These are phyloP conservation scores for Harringtonia aguacate DNA, from an alignment of 2,329 filamentous ascomycete species.

Conservation along the genomic window DNA sequence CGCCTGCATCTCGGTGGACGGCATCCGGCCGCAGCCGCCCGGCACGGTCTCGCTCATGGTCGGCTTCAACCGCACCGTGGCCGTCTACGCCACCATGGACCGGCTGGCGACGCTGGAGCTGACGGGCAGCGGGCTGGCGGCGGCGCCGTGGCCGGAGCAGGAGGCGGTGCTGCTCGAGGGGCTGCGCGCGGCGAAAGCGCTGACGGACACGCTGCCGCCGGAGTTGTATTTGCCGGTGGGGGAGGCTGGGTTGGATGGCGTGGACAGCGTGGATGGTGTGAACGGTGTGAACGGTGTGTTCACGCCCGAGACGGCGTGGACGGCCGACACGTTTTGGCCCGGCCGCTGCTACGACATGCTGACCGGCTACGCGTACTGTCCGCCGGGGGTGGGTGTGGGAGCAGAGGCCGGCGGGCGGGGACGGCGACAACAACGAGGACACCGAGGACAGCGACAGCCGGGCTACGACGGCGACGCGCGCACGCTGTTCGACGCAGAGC, in stretches of 20 bases:
- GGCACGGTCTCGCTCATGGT: constrained; percentile 59
- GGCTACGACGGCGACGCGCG: constrained; percentile 40
- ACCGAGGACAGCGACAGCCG: constrained; percentile 6
- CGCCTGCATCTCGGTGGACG: constrained; percentile 61
- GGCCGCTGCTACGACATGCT: constrained; percentile 31
- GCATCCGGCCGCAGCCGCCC: constrained; percentile 59
- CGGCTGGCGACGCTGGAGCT: constrained; percentile 69
- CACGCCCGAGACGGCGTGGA: background rate
- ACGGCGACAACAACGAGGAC: too few species aligned
- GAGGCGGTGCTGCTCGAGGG: constrained; percentile 61
- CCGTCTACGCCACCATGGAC: constrained; percentile 73
- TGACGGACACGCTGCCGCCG: constrained; percentile 55
- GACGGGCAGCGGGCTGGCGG: constrained; percentile 69
- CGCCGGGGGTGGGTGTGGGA: constrained; percentile 28
- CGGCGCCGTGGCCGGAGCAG: constrained; percentile 70
- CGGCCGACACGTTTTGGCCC: background rate
- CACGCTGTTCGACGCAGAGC: constrained; percentile 36
- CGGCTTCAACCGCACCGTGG: constrained; percentile 71
- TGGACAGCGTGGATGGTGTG: constrained; percentile 18
- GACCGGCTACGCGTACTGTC: constrained; percentile 40
- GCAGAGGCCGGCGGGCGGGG: too few species aligned
- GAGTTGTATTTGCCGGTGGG: constrained; percentile 37
- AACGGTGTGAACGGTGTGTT: background rate
- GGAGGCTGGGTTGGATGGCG: constrained; percentile 14
- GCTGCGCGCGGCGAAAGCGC: constrained; percentile 57